Base-by-base conservation (phyloP, 1,284 basidiomycete genomes). In the Hemileia vastatrix region DNA sequence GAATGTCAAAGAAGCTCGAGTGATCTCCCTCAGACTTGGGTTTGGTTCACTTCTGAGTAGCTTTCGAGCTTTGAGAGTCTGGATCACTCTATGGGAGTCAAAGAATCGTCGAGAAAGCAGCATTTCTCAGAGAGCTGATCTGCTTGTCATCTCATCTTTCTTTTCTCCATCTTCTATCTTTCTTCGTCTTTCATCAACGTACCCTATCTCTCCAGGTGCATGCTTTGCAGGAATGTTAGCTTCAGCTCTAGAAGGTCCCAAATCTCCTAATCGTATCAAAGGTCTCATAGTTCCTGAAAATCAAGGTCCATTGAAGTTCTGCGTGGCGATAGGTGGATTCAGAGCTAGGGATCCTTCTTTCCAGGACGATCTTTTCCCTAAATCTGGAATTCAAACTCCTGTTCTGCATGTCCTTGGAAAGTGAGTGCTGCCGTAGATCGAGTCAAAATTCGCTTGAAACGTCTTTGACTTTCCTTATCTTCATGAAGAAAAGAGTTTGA, bases 251-350 rank as follows among this genome's bases (percentile, higher is more conserved):
- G 72, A 75, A 63, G 63, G 69, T 13, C 71, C 73, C 1, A 60
- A 65, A 1, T 51, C 64, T 8, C 36, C 36, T 40, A 40, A 15
- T 40, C 36, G 36, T 40, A 58, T 70, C 49, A 70, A 70, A 8
- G 68, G 67, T 8, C 48, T 69, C 5, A 15, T 57, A 18, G 62
- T 70, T 11, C 66, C 69, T 3, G 54, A 65, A 19, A 65, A 59
- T 6, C 66, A 68, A 18, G 61, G 59, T 1, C 67, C 71, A 0
- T 65, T 74, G 58, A 64, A 62, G n/a, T 75, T 75, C 54, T 66
- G 66, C 13, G 69, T 75, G 18, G 67, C 66, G 32, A 69, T 74
- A 1, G 72, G 71, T 2, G 73, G 73, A 3, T 75, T 75, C 65
- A 54, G 68, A 15, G 68, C 68, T 24, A 48, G 70, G 15, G 36